Evolutionary conservation across 192 early-diverging fungal species (phyloP), one percentile per base, ranked within the genome.

Genomic region (Rhizoclosmatium sp.): DNA sequence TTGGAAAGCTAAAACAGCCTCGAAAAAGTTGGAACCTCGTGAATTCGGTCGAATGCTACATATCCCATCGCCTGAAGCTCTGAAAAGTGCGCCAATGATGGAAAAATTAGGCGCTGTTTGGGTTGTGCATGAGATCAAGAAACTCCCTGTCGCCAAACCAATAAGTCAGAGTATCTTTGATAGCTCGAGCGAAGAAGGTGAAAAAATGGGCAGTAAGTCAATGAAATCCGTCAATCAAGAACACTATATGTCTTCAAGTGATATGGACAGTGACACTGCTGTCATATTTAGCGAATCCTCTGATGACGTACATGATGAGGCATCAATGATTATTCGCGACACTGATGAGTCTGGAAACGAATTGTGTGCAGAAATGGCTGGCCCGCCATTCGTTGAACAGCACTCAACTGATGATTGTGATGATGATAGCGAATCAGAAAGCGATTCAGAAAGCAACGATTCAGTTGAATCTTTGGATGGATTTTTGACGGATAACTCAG

Each of bases 1-100:
- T n/a, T 75, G 72, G 72, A 75, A 75, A 46, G 16, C 72, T 10
- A 75, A 75, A 47, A 49, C 58, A 45, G 12, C 12, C 42, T 75
- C 42, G 46, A 60, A 47, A 2, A 45, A n/a, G 59, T 59, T 16
- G 72, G 23, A 10, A 42, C 48, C 72, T 14, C 58, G 61, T 21
- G 72, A 75, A 39, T 75, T 62, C 44, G 61, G 31, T 16, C 59
- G 47, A 75, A 75, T 75, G 72, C 4, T 59, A 5, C 19, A 44
- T 62, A 16, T 42, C 14, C 72, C 59, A 39, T 40, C 21, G 19
- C 31, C 56, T 10, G 44, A 42, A 21, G n/a, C 44, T 39, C 40
- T 46, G 1, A 40, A 48, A 45, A 49, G 40, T 64, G 72, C 72
- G 2, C 72, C 72, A 10, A 40, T 10, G 46, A 75, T 75, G 72